These are phyloP conservation scores for Tuber brumale DNA, from an alignment of 495 filamentous ascomycete species.

Conservation along the genomic window DNA sequence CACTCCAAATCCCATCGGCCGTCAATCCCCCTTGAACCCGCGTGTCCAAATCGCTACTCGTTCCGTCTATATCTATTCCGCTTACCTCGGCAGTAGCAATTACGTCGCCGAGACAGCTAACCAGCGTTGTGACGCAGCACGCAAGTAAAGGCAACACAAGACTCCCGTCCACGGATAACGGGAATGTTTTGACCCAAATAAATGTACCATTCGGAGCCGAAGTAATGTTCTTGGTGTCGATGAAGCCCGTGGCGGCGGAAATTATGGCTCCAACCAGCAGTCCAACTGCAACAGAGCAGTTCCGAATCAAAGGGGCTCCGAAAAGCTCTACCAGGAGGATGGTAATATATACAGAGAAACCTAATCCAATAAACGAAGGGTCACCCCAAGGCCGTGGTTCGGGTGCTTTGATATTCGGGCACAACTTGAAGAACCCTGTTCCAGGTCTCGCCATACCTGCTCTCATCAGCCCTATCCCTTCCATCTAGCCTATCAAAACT, in stretches of 20 bases:
- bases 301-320: constrained; percentile 44
- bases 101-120: constrained; percentile 44
- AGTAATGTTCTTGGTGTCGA: constrained; percentile 36
- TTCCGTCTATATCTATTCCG: constrained; percentile 43
- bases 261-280: constrained; percentile 43
- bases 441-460: constrained; percentile 39
- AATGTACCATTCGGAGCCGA: constrained; percentile 44
- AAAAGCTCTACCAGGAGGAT: constrained; percentile 44
- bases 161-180: constrained; percentile 43
- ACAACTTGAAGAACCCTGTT: constrained; percentile 40
- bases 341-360: constrained; percentile 44
- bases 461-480: neutral
- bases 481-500: neutral
- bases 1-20: constrained; percentile 43
- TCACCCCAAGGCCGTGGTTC: constrained; percentile 36
- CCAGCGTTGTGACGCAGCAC: constrained; percentile 49
- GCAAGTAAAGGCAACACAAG: constrained; percentile 46
- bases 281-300: constrained; percentile 44
- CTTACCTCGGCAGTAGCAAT: constrained; percentile 45
- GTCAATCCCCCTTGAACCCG: constrained; percentile 45
- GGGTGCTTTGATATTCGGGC: constrained; percentile 37
- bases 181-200: constrained; percentile 45
- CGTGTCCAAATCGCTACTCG: constrained; percentile 31
- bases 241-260: constrained; percentile 43
- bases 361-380: constrained; percentile 43